Conservation (phyloP, 331 rosid species). For the Dryas integrifolia region DNA sequence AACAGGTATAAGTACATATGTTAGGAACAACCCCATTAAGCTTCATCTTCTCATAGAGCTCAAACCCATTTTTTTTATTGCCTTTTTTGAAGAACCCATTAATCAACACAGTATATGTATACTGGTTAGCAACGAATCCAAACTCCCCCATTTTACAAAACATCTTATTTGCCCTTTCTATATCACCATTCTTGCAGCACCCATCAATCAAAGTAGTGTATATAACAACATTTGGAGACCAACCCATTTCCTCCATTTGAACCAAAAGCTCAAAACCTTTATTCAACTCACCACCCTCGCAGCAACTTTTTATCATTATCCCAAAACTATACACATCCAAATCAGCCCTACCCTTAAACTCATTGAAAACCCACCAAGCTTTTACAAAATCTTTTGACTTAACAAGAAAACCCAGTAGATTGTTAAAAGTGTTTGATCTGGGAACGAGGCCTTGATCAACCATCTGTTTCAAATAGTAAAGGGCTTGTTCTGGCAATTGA, state of each 20-base stretch:
- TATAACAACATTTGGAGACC: slow-evolving; percentile 62
- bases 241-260: slow-evolving; percentile 40
- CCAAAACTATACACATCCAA: slow-evolving; percentile 70
- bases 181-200: slow-evolving; percentile 62
- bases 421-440: slow-evolving; percentile 47
- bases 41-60: slow-evolving; percentile 61
- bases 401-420: slow-evolving; percentile 46
- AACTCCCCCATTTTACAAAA: slow-evolving; percentile 56
- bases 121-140: slow-evolving; percentile 57
- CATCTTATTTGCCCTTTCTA: slow-evolving; percentile 52
- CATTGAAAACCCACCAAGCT: slow-evolving; percentile 54
- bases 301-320: slow-evolving; percentile 66
- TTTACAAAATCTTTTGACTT: slow-evolving; percentile 35
- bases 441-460: slow-evolving; percentile 43
- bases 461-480: slow-evolving; percentile 45
- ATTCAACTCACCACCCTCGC: slow-evolving; percentile 55
- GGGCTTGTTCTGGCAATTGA: slow-evolving; percentile 48
- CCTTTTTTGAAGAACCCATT: slow-evolving; percentile 73
- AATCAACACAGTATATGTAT: slow-evolving; percentile 62
- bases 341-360: slow-evolving; percentile 31
- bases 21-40: slow-evolving; percentile 44
- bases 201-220: slow-evolving; percentile 74
- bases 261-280: slow-evolving; percentile 55
- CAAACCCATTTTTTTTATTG: slow-evolving; percentile 62
- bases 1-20: slow-evolving; percentile 51